A percentile compares a stretch with the other conserved stretches of the same genome.
Evolutionary conservation across 2,329 filamentous ascomycete species (phyloP).

Genomic region (Fusarium floridanum): DNA sequence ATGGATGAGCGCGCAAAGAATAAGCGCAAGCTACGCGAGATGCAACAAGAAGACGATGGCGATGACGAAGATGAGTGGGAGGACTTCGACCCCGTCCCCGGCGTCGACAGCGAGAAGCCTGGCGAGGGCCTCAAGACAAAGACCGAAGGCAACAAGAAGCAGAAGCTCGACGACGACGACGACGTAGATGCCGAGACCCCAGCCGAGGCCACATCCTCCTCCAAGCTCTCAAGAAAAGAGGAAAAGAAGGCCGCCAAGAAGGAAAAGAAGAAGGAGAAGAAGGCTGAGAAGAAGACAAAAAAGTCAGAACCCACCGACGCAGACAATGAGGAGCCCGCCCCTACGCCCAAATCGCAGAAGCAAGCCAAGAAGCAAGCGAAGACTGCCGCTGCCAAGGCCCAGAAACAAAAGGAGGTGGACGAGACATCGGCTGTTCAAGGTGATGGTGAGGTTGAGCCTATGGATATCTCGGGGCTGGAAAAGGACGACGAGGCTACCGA

Average conservation of each 20-base stretch:
- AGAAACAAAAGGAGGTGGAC: conserved; percentile 38
- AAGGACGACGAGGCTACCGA: conserved; percentile 60
- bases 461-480: conserved; percentile 48
- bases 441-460: conserved; percentile 38
- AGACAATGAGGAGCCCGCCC: conserved; percentile 44
- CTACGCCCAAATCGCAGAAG: conserved; percentile 43
- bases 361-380: conserved; percentile 49
- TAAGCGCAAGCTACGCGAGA: conserved; percentile 83
- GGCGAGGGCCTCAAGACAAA: conserved; percentile 72
- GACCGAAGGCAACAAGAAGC: conserved; percentile 69
- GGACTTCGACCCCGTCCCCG: conserved; percentile 61
- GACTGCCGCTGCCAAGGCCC: conserved; percentile 16
- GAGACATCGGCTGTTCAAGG: conserved; percentile 15
- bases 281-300: conserved; percentile 58
- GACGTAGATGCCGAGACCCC: conserved; percentile 42
- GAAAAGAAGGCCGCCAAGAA: conserved; percentile 65
- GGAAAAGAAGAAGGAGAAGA: conserved; percentile 60
- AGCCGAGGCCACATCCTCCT: conserved; percentile 60
- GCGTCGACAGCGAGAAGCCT: conserved; percentile 71
- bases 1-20: conserved; percentile 84
- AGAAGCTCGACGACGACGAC: conserved; percentile 53
- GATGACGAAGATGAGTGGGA: conserved; percentile 61
- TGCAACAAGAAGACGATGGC: conserved; percentile 62
- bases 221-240: conserved; percentile 65
- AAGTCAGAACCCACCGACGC: conserved; percentile 52